Evolutionary conservation across 352 stramenopile species (phyloP), one percentile per base, ranked within the genome.

Genomic region (Phytopythium helicoides): DNA sequence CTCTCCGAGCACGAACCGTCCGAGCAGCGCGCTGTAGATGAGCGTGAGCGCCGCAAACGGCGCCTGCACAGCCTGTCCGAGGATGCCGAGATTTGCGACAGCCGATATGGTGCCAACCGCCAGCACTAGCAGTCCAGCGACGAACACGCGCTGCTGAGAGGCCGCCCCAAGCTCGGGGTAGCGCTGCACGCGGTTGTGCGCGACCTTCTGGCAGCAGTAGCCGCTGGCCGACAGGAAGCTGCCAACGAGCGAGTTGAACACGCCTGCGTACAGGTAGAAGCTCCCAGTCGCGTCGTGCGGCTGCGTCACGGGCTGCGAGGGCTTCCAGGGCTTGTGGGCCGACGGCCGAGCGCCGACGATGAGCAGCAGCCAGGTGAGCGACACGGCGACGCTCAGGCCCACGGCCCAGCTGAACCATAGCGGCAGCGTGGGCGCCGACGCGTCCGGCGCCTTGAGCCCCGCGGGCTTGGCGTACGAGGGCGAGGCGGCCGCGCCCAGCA

Each of bases 151-250:
- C 61, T 91, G 75, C 66, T 88, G 77, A 14, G 78, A 77, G 33
- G 67, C 81, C 2, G 76, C 73, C 39, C 81, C 78, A 6, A 86
- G 63, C 38, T 75, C 52, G n/a, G 74, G 59, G 19, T 76, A 56
- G 40, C 53, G 53, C 38, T 83, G 64, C 42, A 88, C 72, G 46
- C 73, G 74, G 26, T 73, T 68, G 52, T 92, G 81, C 19, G 81
- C 78, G 39, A 68, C 78, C 47, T 92, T 92, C 50, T 92, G 81
- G 48, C 81, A 92, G 61, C 78, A 92, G 46, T 92, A 92, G 54
- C 81, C 81, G 33, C 81, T 89, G 36, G 81, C 81, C 3, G 78
- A 88, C 37, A 92, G 62, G 40, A 89, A 92, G 28, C 76, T 87
- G 19, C 81, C 81, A 12, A 92, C 61, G 39, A 92, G 49, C 38